phyloP scores from a whole-genome alignment of 1,139 yeast species.

The Nakaseomyces bracarensis region DNA sequence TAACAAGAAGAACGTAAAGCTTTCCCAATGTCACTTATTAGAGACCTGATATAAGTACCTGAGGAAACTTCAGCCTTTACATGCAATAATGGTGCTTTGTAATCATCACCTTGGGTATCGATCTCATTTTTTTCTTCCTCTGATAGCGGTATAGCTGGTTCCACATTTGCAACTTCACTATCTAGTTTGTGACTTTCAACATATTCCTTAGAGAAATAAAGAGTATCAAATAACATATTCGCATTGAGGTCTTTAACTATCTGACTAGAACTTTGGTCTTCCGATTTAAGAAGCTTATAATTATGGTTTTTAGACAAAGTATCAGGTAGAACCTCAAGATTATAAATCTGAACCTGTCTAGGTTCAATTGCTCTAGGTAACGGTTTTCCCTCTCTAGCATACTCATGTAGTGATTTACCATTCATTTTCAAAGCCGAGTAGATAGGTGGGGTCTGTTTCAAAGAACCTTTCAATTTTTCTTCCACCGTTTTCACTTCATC shows the following conservation, averaged over 20 bases:
- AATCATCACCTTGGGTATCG: conserved; percentile 27
- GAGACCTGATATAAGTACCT: conserved; percentile 88
- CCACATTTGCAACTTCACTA: conserved; percentile 33
- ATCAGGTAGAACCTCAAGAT: conserved; percentile 44
- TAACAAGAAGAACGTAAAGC: conserved; percentile 76
- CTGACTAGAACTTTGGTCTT: conserved; percentile 39
- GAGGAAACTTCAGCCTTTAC: conserved; percentile 78
- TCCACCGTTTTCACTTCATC: conserved; percentile 45
- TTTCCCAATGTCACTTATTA: conserved; percentile 82
- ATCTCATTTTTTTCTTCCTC: conserved; percentile 29
- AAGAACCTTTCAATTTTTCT: conserved; percentile 62
- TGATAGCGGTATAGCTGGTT: conserved; percentile 30
- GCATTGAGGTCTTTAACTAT: conserved; percentile 45
- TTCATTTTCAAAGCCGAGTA: conserved; percentile 90
- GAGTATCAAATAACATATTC: conserved; percentile 53
- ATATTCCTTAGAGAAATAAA: conserved; percentile 52
- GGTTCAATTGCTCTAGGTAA: conserved; percentile 74
- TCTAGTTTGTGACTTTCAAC: conserved; percentile 35
- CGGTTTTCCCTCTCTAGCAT: conserved; percentile 83
- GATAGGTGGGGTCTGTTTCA: conserved; percentile 89
- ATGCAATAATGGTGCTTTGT: conserved; percentile 58
- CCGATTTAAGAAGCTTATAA: conserved; percentile 40
- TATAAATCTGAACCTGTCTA: conserved; percentile 57
- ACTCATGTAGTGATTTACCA: conserved; percentile 89
- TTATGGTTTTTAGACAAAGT: conserved; percentile 49